Evolutionary conservation across 495 filamentous ascomycete species (phyloP), one percentile per base, ranked within the genome.

Genomic region (Xylaria castorea): DNA sequence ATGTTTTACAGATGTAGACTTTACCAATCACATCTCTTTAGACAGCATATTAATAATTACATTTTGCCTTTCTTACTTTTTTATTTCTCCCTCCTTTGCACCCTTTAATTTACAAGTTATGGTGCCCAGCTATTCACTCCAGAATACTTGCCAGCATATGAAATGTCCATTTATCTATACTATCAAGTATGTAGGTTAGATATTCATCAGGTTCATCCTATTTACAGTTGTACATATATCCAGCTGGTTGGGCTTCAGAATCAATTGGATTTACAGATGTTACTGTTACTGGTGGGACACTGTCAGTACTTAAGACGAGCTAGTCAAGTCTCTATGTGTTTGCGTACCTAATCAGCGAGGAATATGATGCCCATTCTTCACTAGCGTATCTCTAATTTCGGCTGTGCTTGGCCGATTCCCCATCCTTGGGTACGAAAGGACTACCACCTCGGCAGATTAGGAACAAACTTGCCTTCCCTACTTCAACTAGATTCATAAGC

Each of bases 301-400:
- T 5, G 51, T 9, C 11, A 55, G 7, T 57, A 14, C 22, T n/a
- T 6, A 32, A 57, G 51, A 57, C 25, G 51, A 61, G 57, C 57
- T 38, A 55, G 57, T 36, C 30, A 58, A 6, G 12, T 5, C 22
- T 3, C 25, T 57, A 18, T 4, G 8, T 58, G 12, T 1, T 57
- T 8, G 34, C 1, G 51, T 30, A 30, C 51, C 11, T 57, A 32
- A 32, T 20, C 3, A 57, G 53, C 18, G 53, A 57, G 20, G 53
- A 57, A 16, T 34, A 14, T 18, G 5, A 1, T 38, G 20, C 20
- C 34, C 9, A 61, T 38, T 38, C 58, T 5, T 38, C 27, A 12
- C 58, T 61, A 61, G 58, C 58, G 58, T 22, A 61, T 61, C 32
- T 53, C 32, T 48, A 53, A 51, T 67, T 67, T 67, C 64, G 32